phyloP scores from a whole-genome alignment of 2,329 filamentous ascomycete genomes.

The Aspergillus sergii region DNA sequence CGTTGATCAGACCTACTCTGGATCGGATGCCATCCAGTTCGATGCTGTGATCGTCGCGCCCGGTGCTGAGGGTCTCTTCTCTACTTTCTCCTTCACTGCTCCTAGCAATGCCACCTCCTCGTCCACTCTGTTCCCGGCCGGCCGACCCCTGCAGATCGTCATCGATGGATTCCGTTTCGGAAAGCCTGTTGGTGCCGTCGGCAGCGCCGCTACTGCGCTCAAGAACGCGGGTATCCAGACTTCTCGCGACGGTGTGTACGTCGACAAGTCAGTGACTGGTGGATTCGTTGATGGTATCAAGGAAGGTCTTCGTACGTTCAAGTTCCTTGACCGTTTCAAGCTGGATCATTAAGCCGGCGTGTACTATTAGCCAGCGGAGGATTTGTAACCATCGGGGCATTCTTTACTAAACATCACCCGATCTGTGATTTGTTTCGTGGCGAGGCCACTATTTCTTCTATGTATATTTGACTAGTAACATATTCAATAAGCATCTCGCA shows the following conservation, averaged over 20 bases:
- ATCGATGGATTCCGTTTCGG: conserved; percentile 67
- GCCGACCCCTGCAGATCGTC: conserved; percentile 66
- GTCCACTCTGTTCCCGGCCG: conserved; percentile 64
- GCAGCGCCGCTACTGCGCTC: conserved; percentile 46
- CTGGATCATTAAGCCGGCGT: conserved; percentile 48
- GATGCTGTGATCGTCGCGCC: conserved; percentile 59
- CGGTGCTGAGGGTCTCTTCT: conserved; percentile 58
- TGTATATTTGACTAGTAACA: conserved; percentile 3
- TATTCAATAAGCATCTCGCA: not conserved
- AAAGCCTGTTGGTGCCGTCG: conserved; percentile 68
- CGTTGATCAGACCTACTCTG: conserved; percentile 66
- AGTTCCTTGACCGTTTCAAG: conserved; percentile 67
- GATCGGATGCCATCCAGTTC: conserved; percentile 56
- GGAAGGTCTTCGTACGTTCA: conserved; percentile 64
- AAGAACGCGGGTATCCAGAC: conserved; percentile 48
- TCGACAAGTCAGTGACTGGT: conserved; percentile 34
- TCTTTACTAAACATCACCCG: not conserved
- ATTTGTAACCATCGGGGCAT: not conserved
- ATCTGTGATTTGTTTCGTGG: not conserved
- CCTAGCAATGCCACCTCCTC: conserved; percentile 41
- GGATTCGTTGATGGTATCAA: conserved; percentile 52
- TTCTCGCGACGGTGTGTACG: conserved; percentile 39
- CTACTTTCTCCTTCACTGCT: conserved; percentile 23
- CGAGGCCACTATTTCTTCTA: not conserved
- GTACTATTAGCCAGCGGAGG: not conserved